These are phyloP conservation scores for Petrea volubilis DNA, from an alignment of 257 asterid genomes.

Conservation along the genomic window DNA sequence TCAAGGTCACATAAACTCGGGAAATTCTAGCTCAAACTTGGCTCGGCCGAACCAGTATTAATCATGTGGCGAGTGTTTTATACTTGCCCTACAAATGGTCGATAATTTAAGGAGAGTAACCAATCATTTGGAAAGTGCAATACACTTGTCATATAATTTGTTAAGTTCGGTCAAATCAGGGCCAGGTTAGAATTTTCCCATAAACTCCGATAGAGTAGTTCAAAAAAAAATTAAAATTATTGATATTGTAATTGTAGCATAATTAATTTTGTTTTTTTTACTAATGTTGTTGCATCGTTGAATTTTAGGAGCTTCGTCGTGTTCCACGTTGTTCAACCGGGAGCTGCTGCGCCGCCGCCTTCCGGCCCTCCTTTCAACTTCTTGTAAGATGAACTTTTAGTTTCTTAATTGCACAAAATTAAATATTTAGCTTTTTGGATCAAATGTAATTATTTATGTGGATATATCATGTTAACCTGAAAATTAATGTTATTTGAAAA, in stretches of 20 bases:
- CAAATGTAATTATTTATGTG: too few species aligned
- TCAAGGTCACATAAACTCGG: too few species aligned
- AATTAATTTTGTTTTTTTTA: not conserved
- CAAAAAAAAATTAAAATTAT: not conserved
- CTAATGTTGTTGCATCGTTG: not conserved
- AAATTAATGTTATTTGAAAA: not conserved
- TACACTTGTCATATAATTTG: too few species aligned
- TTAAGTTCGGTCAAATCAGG: too few species aligned
- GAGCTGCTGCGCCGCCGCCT: conserved; percentile 15
- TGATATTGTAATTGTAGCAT: not conserved
- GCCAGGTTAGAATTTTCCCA: too few species aligned
- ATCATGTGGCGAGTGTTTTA: too few species aligned
- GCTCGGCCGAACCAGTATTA: not conserved
- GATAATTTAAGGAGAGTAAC: too few species aligned
- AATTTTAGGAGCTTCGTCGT: conserved; percentile 16
- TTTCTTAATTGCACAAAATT: not conserved
- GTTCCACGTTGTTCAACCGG: conserved; percentile 3
- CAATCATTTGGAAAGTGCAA: too few species aligned
- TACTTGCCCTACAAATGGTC: too few species aligned
- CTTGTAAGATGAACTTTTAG: conserved; percentile 8
- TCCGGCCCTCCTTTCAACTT: conserved; percentile 12
- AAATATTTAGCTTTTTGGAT: not conserved
- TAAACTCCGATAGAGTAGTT: too few species aligned
- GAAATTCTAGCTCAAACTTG: too few species aligned
- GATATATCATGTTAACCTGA: not conserved